phyloP scores from a whole-genome alignment of 2,329 filamentous ascomycete genomes.

The Cercospora citrullina region DNA sequence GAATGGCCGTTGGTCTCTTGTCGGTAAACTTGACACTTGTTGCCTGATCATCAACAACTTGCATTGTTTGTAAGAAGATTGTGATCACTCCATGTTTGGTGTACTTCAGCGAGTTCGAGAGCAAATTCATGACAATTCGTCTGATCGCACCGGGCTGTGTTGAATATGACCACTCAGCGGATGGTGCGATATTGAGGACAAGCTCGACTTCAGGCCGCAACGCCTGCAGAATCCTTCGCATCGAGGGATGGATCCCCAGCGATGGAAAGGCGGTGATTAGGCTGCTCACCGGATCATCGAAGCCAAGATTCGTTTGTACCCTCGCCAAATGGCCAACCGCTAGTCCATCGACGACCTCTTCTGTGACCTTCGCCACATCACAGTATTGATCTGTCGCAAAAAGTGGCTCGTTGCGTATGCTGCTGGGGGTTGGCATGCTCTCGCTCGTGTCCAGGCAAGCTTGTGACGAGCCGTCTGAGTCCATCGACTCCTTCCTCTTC shows the following conservation, averaged over 20 bases:
- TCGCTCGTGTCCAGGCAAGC: slow-evolving; percentile 7
- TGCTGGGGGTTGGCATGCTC: slow-evolving; percentile 17
- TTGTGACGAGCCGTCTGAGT: slow-evolving; percentile 16
- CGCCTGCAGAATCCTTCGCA: slow-evolving; percentile 23
- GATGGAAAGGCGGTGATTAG: slow-evolving; percentile 8
- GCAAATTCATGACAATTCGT: slow-evolving; percentile 50
- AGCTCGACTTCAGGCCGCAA: slow-evolving; percentile 32
- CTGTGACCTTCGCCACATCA: slow-evolving; percentile 23
- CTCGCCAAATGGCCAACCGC: slow-evolving; percentile 21
- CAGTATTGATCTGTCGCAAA: slow-evolving; percentile 26
- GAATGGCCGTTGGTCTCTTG: slow-evolving; percentile 19
- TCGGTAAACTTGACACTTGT: slow-evolving; percentile 16
- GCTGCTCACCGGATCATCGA: slow-evolving; percentile 16
- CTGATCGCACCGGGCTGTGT: slow-evolving; percentile 43
- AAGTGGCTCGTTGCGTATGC: slow-evolving; percentile 17
- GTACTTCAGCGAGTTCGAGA: slow-evolving; percentile 26
- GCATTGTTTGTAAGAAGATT: slow-evolving; percentile 28
- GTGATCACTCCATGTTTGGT: slow-evolving; percentile 45
- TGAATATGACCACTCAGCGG: slow-evolving; percentile 25
- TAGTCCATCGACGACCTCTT: slow-evolving; percentile 27
- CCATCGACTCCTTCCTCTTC: slow-evolving; percentile 10
- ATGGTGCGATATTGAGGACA: slow-evolving; percentile 43
- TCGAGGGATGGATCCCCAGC: slow-evolving; percentile 1
- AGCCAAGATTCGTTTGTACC: slow-evolving; percentile 21
- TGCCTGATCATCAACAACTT: neutral